These are phyloP conservation scores for Erucastrum elatum DNA, from an alignment of 345 rosid species.

Conservation along the genomic window DNA sequence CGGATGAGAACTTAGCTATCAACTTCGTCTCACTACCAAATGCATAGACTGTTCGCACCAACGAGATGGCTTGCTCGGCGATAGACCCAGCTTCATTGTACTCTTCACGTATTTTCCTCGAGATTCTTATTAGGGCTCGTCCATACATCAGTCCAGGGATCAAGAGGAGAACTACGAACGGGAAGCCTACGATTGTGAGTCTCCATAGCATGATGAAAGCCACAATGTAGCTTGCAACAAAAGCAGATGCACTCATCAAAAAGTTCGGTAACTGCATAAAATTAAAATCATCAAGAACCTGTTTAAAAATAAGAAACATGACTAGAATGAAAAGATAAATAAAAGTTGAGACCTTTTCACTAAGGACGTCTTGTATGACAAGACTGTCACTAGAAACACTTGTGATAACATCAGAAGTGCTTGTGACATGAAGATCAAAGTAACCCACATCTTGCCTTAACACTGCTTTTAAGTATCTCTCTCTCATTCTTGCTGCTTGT, in stretches of 20 bases:
- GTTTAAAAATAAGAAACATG: constrained; percentile 33
- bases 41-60: constrained; percentile 76
- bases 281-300: constrained; percentile 48
- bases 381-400: constrained; percentile 88
- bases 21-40: constrained; percentile 85
- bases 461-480: constrained; percentile 81
- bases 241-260: constrained; percentile 67
- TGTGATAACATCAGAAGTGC: constrained; percentile 84
- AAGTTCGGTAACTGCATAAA: constrained; percentile 68
- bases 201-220: constrained; percentile 84
- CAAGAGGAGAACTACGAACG: constrained; percentile 77
- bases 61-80: constrained; percentile 79
- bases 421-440: constrained; percentile 79
- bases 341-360: constrained; percentile 67
- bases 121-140: constrained; percentile 70
- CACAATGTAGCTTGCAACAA: constrained; percentile 78
- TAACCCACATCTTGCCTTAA: constrained; percentile 91
- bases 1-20: constrained; percentile 66
- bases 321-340: background rate
- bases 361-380: constrained; percentile 88
- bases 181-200: constrained; percentile 75
- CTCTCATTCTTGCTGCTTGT: constrained; percentile 73
- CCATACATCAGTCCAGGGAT: constrained; percentile 91
- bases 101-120: constrained; percentile 81
- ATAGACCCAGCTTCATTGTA: constrained; percentile 80